Percentiles rank a stretch among this genome's conserved stretches.
Conservation (phyloP, 129 eudicot genomes). For the Arctium lappa region DNA sequence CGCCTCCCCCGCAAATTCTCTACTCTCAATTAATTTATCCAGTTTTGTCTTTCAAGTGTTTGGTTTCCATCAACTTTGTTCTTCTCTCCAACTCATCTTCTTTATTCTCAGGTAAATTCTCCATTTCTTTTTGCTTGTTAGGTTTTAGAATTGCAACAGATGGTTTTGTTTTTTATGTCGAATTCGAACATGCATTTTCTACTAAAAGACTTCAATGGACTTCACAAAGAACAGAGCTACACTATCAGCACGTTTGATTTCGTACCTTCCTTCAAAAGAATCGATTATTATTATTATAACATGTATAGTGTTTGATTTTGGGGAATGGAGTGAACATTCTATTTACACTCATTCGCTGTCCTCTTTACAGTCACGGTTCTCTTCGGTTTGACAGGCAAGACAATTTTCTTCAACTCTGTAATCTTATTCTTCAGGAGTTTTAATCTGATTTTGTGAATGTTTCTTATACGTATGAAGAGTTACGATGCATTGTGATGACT, state of each 20-base stretch:
- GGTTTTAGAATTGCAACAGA: background rate
- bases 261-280: background rate
- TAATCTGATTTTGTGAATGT: background rate
- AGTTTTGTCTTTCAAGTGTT: background rate
- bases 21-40: background rate
- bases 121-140: background rate
- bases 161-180: background rate
- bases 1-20: background rate
- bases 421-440: background rate
- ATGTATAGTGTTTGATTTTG: too few species aligned
- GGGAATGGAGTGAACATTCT: background rate
- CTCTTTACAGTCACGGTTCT: background rate
- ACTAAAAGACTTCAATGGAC: background rate
- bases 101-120: background rate
- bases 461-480: background rate
- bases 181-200: background rate
- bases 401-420: background rate
- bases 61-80: background rate
- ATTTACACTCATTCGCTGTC: background rate
- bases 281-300: background rate
- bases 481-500: too few species aligned
- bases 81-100: background rate
- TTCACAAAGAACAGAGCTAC: background rate
- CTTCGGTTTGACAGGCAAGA: background rate
- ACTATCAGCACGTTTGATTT: background rate